Conservation (phyloP, 441 rosid species). For the Pelargonium citronellum region DNA sequence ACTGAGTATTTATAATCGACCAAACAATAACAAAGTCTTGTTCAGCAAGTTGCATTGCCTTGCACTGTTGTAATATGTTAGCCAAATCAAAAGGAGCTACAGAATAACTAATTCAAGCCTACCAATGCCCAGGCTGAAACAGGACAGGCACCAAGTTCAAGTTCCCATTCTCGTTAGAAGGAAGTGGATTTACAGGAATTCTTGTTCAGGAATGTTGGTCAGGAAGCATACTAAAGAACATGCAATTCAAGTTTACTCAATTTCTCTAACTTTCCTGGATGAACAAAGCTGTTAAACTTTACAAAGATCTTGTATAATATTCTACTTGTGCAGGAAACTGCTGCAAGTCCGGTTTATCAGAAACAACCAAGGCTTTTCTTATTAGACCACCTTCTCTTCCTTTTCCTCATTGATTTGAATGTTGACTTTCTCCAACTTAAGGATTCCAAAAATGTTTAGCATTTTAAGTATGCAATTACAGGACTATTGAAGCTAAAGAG, state of each 20-base stretch:
- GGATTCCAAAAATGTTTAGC: not conserved
- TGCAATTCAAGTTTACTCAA: not conserved
- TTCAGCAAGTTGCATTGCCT: not conserved
- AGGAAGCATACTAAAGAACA: not conserved
- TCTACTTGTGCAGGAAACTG: not conserved
- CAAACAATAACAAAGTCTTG: not conserved
- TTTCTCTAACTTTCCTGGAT: not conserved
- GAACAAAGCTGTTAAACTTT: not conserved
- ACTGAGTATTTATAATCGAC: not conserved
- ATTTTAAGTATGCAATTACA: not conserved
- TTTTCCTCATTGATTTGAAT: not conserved
- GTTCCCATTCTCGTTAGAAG: not conserved
- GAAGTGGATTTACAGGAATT: not conserved
- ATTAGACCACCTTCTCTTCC: not conserved
- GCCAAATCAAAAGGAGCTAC: not conserved
- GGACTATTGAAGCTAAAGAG: not conserved
- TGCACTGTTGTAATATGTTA: not conserved
- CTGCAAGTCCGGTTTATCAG: not conserved
- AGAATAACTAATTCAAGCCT: not conserved
- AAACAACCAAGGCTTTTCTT: not conserved
- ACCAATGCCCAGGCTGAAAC: conserved; percentile 1
- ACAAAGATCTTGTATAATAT: not conserved
- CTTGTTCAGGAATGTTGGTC: not conserved
- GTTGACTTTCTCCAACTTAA: not conserved
- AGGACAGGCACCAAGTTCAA: not conserved